Base-by-base conservation (phyloP, 23 red algal genomes). In the Agarophyton chilense region DNA sequence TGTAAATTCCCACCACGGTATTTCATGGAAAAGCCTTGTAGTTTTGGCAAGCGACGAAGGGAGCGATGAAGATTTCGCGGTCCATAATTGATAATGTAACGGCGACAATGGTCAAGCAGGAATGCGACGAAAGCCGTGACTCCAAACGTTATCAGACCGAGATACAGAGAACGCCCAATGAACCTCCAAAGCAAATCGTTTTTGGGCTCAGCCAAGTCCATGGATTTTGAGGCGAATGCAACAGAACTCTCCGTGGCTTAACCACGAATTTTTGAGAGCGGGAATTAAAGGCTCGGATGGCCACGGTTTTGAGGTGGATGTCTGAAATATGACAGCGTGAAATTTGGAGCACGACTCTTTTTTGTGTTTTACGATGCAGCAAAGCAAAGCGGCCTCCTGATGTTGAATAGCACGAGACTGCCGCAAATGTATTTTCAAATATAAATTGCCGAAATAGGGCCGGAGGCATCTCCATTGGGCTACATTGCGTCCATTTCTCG, bases 161-260 rank as follows among this genome's bases (percentile, higher is more conserved):
- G 46, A 10, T 78, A 89, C 25, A 77, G 11, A 29, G 53, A 55
- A 25, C 60, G 67, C 31, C 71, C 85, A 58, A 89, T 89, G 52
- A 79, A 89, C 11, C 55, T 54, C 85, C 85, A 89, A 21, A 89
- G 72, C 18, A 74, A 33, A 47, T 89, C 73, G 38, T 77, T 78
- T 66, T 89, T 89, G 0, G 85, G 85, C n/a, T 89, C 85, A 1
- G 66, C 29, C 32, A n/a, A 56, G 29, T 80, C 77, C 77, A 80
- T 80, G n/a, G 19, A n/a, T n/a, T n/a, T n/a, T n/a, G n/a, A n/a
- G n/a, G n/a, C n/a, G n/a, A n/a, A n/a, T n/a, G n/a, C n/a, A n/a
- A n/a, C n/a, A n/a, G n/a, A n/a, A n/a, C n/a, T n/a, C n/a, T n/a
- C n/a, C n/a, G n/a, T n/a, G n/a, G n/a, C n/a, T n/a, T n/a, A n/a